These are phyloP conservation scores for Phylloporus sp. DNA, from an alignment of 768 basidiomycete genomes.

Conservation along the genomic window DNA sequence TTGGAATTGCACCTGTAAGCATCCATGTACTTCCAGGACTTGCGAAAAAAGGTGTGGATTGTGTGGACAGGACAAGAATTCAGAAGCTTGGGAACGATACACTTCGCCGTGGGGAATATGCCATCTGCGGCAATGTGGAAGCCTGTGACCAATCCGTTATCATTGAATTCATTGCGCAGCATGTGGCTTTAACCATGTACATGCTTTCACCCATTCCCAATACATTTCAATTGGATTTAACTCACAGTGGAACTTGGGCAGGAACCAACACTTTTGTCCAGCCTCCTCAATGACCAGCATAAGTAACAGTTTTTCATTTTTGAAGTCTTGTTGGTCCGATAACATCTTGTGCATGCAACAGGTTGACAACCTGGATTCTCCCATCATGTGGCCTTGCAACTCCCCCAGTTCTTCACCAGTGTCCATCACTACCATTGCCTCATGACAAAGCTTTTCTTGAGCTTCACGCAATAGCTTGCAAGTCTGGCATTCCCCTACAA, in stretches of 20 bases:
- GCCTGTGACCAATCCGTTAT: no score
- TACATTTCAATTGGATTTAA: slow-evolving; percentile 5
- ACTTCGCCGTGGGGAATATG: background rate
- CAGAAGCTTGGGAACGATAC: background rate
- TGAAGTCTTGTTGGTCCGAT: slow-evolving; percentile 28
- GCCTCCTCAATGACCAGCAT: slow-evolving; percentile 16
- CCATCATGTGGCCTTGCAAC: no score
- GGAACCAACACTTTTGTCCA: slow-evolving; percentile 29
- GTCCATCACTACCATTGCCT: background rate
- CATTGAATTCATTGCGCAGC: no score
- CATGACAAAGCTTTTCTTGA: background rate
- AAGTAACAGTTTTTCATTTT: slow-evolving; percentile 17
- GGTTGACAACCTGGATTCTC: slow-evolving; percentile 15
- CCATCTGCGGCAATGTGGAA: no score
- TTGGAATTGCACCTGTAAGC: background rate
- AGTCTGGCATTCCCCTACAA: background rate
- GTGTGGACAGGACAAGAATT: background rate
- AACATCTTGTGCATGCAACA: slow-evolving; percentile 28
- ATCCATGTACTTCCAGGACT: background rate
- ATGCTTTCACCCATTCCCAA: slow-evolving; percentile 1
- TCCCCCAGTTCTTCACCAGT: no score
- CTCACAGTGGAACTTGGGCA: slow-evolving; percentile 11
- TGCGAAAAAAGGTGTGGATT: background rate
- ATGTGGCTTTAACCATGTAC: no score
- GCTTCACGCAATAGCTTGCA: background rate